These are phyloP conservation scores for Melanogaster broomeanus DNA, from an alignment of 768 basidiomycete species.

Conservation along the genomic window DNA sequence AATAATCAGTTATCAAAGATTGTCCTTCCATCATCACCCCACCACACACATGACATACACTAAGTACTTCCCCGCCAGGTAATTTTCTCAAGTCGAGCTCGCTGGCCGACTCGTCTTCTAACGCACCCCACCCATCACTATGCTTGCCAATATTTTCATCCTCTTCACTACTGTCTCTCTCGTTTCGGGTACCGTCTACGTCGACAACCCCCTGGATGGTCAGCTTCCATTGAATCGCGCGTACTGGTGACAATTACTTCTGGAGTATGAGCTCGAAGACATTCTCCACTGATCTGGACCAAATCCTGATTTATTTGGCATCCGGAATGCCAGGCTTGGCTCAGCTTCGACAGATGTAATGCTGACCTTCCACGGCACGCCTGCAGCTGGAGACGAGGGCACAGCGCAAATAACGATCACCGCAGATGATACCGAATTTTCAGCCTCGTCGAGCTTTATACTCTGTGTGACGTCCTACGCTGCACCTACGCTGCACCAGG, in stretches of 20 bases:
- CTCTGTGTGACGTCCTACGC: slow-evolving; percentile 58
- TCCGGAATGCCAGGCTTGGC: slow-evolving; percentile 72
- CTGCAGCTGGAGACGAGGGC: slow-evolving; percentile 63
- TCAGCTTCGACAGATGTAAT: slow-evolving; percentile 65
- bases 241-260: slow-evolving; percentile 58
- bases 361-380: slow-evolving; percentile 69
- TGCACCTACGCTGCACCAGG: slow-evolving; percentile 52
- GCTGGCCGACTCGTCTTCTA: slow-evolving; percentile 56
- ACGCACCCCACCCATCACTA: slow-evolving; percentile 55
- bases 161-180: slow-evolving; percentile 41
- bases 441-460: slow-evolving; percentile 52
- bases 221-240: slow-evolving; percentile 84
- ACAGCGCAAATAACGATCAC: slow-evolving; percentile 59
- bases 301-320: slow-evolving; percentile 51
- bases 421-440: slow-evolving; percentile 55
- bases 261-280: slow-evolving; percentile 72
- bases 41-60: not conserved
- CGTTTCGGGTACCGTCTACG: slow-evolving; percentile 46
- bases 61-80: slow-evolving; percentile 6
- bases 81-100: slow-evolving; percentile 44
- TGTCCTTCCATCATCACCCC: not conserved
- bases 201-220: slow-evolving; percentile 60
- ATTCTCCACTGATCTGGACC: slow-evolving; percentile 52
- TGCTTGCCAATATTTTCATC: slow-evolving; percentile 63
- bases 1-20: slow-evolving; percentile 2